These are phyloP conservation scores for Alternaria dauci DNA, from an alignment of 2,329 filamentous ascomycete species.

Conservation along the genomic window DNA sequence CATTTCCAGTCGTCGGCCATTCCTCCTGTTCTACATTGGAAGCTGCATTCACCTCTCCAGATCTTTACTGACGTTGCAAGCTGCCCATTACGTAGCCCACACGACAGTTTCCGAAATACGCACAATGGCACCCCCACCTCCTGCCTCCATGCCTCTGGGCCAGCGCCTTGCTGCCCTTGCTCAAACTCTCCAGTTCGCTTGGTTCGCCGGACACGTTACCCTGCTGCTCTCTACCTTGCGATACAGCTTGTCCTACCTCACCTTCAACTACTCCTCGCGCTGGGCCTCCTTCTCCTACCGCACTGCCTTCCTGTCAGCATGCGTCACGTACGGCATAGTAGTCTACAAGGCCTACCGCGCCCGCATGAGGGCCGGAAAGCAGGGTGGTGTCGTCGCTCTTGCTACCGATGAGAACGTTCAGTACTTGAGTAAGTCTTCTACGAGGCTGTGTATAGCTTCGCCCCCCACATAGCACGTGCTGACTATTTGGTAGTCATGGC, in stretches of 20 bases:
- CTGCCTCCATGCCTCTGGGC: slow-evolving; percentile 72
- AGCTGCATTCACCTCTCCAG: slow-evolving; percentile 14
- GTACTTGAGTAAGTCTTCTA: slow-evolving; percentile 78
- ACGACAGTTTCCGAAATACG: slow-evolving; percentile 34
- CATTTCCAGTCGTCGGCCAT: slow-evolving; percentile 21
- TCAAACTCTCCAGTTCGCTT: slow-evolving; percentile 90
- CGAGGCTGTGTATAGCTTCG: neutral
- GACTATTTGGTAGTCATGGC: slow-evolving; percentile 74
- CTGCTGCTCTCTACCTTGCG: slow-evolving; percentile 83
- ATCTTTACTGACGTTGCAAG: slow-evolving; percentile 38
- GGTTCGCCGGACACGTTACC: slow-evolving; percentile 76
- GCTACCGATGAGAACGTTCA: slow-evolving; percentile 95
- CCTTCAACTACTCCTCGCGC: slow-evolving; percentile 83
- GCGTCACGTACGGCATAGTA: slow-evolving; percentile 94
- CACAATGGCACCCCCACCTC: slow-evolving; percentile 76
- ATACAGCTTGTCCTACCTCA: slow-evolving; percentile 85
- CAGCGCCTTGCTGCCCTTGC: slow-evolving; percentile 80
- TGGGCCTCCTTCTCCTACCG: slow-evolving; percentile 88
- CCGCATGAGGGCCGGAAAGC: slow-evolving; percentile 76
- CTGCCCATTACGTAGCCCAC: slow-evolving; percentile 34
- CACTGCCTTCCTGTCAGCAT: slow-evolving; percentile 86
- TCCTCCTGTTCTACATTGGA: slow-evolving; percentile 24
- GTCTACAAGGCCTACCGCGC: slow-evolving; percentile 97
- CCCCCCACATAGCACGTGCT: slow-evolving; percentile 26
- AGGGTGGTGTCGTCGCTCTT: slow-evolving; percentile 70